These are phyloP conservation scores for Arachnomyces sp. DNA, from an alignment of 2,329 filamentous ascomycete species.

Conservation along the genomic window DNA sequence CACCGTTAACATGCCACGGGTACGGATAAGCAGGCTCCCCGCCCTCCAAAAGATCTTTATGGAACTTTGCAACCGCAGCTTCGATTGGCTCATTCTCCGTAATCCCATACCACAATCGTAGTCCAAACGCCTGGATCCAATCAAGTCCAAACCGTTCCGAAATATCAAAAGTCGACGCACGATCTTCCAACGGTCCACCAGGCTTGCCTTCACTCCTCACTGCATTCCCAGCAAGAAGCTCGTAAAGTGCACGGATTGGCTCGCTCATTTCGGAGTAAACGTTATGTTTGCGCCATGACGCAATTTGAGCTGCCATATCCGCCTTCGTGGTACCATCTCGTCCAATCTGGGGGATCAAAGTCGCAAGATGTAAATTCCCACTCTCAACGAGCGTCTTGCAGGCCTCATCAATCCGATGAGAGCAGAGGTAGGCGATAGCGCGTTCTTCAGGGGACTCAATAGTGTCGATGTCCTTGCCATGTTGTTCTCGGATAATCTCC, in stretches of 20 bases:
- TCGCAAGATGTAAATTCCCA: constrained; percentile 75
- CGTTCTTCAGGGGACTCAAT: constrained; percentile 67
- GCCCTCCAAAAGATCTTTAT: constrained; percentile 62
- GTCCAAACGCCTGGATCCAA: constrained; percentile 88
- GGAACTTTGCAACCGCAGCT: constrained; percentile 63
- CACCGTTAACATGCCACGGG: constrained; percentile 60
- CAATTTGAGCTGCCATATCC: constrained; percentile 71
- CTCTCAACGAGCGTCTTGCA: constrained; percentile 69
- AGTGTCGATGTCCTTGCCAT: constrained; percentile 60
- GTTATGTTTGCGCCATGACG: constrained; percentile 74
- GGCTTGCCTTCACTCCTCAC: constrained; percentile 67
- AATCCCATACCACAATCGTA: constrained; percentile 83
- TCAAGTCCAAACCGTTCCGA: constrained; percentile 76
- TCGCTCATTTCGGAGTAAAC: constrained; percentile 81
- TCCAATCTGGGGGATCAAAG: constrained; percentile 73
- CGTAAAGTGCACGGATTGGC: constrained; percentile 76
- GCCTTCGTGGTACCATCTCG: constrained; percentile 59
- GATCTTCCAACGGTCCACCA: constrained; percentile 68
- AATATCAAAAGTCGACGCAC: constrained; percentile 69
- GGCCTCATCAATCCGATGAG: constrained; percentile 70
- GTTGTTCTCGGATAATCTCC: constrained; percentile 44
- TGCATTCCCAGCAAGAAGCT: constrained; percentile 81
- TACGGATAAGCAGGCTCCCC: constrained; percentile 60
- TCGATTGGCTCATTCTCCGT: constrained; percentile 60
- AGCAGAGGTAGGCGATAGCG: constrained; percentile 70